Evolutionary conservation across 2,329 filamentous ascomycete genomes (phyloP), one percentile per base, ranked within the genome.

Genomic region (Talaromyces islandicus): DNA sequence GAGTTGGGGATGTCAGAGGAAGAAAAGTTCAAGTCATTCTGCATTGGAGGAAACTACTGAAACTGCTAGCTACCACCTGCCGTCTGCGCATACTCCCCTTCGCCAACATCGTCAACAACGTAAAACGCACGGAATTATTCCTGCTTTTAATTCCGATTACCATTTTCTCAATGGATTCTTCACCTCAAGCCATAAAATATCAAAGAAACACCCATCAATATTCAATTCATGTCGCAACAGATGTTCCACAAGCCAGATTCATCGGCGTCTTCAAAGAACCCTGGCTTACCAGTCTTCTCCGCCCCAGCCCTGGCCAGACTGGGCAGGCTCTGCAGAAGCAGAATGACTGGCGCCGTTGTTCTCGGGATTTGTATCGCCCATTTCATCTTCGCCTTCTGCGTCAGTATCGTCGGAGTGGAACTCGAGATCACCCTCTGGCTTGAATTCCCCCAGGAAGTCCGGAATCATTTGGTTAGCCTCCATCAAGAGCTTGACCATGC

Each of bases 381-480:
- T 50, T 7, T 19, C 55, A 14, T 63, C 64, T 11, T 68, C 69
- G 9, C 65, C 73, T 46, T 80, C 80, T 1, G 75, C 72, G 54
- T 82, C 80, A 6, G 76, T 78, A 53, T 85, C 80, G 41, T 87
- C 84, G 21, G 84, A 76, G 63, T 83, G 57, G 2, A 86, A 3
- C 75, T 70, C 6, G 83, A 59, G 7, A 73, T 32, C 65, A 6
- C 74, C 71, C 1, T 72, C 69, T 0, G 78, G 78, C 58, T 71
- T 83, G 70, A 85, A 86, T 0, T 79, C 64, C 65, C 88, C 71
- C 0, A 97, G 82, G 71, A 97, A 97, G 0, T 95, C 89, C 0
- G 94, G 94, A 27, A 99, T 77, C 0, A 80, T 75, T 74, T 96
- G 91, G 5, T 86, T 81, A 5, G 86, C 90, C 75, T 97, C 93